Conservation (phyloP, 202 grass and related monocot species). For the Brachypodium distachyon region DNA sequence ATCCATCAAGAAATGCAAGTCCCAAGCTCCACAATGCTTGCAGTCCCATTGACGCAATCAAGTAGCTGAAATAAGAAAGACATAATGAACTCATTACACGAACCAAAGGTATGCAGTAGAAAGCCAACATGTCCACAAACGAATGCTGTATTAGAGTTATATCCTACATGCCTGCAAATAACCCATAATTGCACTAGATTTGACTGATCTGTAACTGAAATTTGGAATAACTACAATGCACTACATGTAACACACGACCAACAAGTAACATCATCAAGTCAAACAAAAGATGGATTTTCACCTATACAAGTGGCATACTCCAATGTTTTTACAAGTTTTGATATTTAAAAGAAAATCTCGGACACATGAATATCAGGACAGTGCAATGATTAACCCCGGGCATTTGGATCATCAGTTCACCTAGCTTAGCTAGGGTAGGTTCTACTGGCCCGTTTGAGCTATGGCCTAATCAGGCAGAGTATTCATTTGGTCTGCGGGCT, state of each 20-base stretch:
- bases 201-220: not conserved
- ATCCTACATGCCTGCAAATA: not conserved
- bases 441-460: not conserved
- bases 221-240: not conserved
- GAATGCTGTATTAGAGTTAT: not conserved
- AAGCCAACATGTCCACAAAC: not conserved
- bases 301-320: not conserved
- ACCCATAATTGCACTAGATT: not conserved
- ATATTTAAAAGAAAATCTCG: not conserved
- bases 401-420: too few species aligned
- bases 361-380: not conserved
- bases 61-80: slow-evolving; percentile 57
- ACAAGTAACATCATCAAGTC: not conserved
- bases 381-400: not conserved
- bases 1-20: slow-evolving; percentile 84
- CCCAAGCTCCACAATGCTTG: slow-evolving; percentile 88
- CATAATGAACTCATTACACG: not conserved
- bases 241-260: not conserved
- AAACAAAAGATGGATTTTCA: not conserved
- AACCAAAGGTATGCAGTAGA: not conserved
- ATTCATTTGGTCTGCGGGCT: not conserved
- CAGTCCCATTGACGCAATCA: slow-evolving; percentile 89
- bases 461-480: not conserved
- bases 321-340: not conserved
- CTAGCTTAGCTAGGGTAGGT: not conserved